Percentiles rank a stretch among this genome's conserved stretches.
Conservation (phyloP, 2,329 filamentous ascomycete genomes). For the Aspergillus fumigatiaffinis region DNA sequence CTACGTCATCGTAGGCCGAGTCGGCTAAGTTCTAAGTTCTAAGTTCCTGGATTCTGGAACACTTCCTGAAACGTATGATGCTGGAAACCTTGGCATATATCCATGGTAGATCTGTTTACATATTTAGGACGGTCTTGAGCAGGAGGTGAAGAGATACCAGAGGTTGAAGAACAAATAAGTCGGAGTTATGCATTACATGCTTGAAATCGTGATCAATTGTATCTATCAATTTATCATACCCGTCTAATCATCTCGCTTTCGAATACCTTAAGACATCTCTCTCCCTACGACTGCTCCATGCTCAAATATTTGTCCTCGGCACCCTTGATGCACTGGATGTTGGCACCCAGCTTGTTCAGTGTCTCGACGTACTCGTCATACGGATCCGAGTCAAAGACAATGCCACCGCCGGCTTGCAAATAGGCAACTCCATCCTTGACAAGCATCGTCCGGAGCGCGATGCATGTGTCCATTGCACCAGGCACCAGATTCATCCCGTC, state of each 20-base stretch:
- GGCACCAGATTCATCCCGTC: slow-evolving; percentile 61
- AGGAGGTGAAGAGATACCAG: too few relatives aligned
- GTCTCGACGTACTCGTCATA: slow-evolving; percentile 95
- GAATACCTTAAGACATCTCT: background rate
- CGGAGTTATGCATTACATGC: background rate
- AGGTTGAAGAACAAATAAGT: too few relatives aligned
- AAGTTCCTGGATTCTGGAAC: background rate
- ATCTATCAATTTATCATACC: background rate
- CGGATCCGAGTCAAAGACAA: slow-evolving; percentile 88
- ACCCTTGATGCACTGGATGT: slow-evolving; percentile 80
- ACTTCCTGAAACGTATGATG: background rate
- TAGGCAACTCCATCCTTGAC: slow-evolving; percentile 89
- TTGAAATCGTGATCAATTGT: background rate
- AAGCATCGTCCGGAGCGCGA: slow-evolving; percentile 85
- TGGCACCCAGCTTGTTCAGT: slow-evolving; percentile 90
- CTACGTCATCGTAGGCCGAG: background rate
- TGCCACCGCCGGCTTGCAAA: slow-evolving; percentile 80
- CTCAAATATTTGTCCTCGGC: slow-evolving; percentile 68
- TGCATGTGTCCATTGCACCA: slow-evolving; percentile 88
- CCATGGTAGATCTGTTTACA: background rate
- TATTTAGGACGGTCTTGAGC: too few relatives aligned
- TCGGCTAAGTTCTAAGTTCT: background rate
- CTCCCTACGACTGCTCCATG: slow-evolving; percentile 28
- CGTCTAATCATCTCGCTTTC: background rate
- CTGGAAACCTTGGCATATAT: too few relatives aligned